Percentiles rank a stretch among this genome's conserved stretches.
These are phyloP conservation scores for Fraxinus platypoda DNA, from an alignment of 305 asterid species.

Conservation along the genomic window DNA sequence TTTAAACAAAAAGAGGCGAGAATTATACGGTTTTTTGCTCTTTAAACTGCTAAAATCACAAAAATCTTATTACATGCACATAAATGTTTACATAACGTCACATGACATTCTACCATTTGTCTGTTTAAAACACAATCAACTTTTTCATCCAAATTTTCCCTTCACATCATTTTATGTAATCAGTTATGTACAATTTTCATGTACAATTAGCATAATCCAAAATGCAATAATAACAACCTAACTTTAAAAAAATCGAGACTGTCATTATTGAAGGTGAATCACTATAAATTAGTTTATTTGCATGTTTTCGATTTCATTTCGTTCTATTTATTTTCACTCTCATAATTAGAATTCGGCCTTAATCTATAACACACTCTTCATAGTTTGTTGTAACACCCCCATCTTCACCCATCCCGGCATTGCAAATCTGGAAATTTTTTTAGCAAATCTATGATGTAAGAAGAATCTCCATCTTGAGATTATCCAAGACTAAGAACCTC, in stretches of 20 bases:
- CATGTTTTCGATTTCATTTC: background rate
- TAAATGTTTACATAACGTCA: no score
- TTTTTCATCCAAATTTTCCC: no score
- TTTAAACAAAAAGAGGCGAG: background rate
- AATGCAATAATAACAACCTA: background rate
- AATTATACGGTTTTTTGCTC: background rate
- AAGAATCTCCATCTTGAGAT: background rate
- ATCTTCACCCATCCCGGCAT: background rate
- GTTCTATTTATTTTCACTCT: background rate
- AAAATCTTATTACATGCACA: background rate
- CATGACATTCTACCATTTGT: no score
- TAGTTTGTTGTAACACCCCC: background rate
- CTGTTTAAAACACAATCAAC: no score
- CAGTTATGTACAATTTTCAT: no score
- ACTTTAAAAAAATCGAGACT: background rate
- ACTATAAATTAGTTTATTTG: background rate
- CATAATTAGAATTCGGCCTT: background rate
- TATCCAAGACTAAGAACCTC: background rate
- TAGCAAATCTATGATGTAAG: background rate
- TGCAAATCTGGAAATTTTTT: background rate
- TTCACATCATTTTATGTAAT: no score
- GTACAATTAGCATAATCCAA: no score
- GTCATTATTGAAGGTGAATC: background rate
- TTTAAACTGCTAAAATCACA: background rate
- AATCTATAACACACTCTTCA: background rate